Evolutionary conservation across 2,329 filamentous ascomycete genomes (phyloP).

Genomic region (Coniochaeta sp.): DNA sequence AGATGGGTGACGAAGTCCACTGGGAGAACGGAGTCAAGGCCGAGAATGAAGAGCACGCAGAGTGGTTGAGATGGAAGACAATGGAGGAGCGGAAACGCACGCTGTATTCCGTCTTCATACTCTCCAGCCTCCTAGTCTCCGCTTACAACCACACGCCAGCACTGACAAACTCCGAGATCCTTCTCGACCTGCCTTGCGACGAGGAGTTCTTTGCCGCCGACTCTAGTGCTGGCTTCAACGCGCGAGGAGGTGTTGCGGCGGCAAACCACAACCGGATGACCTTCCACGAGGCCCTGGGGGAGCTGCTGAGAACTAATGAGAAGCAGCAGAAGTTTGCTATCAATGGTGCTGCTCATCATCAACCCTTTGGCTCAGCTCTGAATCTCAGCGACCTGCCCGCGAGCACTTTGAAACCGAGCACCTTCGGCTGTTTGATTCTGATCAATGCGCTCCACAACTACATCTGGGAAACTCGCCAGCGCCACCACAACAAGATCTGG

Average conservation of each 20-base stretch:
- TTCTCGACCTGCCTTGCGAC: conserved; percentile 82
- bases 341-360: conserved; percentile 28
- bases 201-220: conserved; percentile 86
- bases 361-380: conserved; percentile 37
- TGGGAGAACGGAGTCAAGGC: conserved; percentile 35
- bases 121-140: conserved; percentile 85
- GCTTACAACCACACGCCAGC: conserved; percentile 90
- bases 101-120: conserved; percentile 80
- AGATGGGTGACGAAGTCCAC: conserved; percentile 46
- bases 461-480: conserved; percentile 93
- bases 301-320: conserved; percentile 70
- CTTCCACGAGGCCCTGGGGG: conserved; percentile 76
- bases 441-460: conserved; percentile 97
- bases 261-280: conserved; percentile 65
- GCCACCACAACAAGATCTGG: conserved; percentile 84
- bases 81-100: conserved; percentile 89
- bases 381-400: conserved; percentile 42
- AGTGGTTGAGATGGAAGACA: conserved; percentile 86
- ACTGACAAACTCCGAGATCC: conserved; percentile 88
- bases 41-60: conserved; percentile 52
- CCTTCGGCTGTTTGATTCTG: conserved; percentile 82
- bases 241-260: conserved; percentile 63
- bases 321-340: conserved; percentile 45
- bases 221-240: conserved; percentile 71
- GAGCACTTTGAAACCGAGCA: conserved; percentile 70